Evolutionary conservation across 306 rosid species (phyloP).

Genomic region (Ziziphus jujuba): DNA sequence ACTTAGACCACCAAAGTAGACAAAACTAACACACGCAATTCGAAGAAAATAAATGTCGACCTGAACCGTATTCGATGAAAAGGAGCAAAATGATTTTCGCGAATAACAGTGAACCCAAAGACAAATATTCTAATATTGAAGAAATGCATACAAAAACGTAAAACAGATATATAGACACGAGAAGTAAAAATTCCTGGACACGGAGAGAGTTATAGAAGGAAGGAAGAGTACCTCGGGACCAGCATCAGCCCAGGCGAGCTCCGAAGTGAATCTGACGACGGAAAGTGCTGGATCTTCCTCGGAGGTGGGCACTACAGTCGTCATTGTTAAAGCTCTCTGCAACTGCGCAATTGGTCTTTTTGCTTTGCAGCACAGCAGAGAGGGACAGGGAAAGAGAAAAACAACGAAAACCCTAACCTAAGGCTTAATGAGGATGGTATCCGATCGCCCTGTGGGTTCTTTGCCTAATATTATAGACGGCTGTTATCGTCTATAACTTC

Average conservation of each 20-base stretch:
- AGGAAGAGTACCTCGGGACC: slow-evolving; percentile 64
- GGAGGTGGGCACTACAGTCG: slow-evolving; percentile 86
- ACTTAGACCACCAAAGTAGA: background rate
- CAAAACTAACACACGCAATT: background rate
- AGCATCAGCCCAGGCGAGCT: slow-evolving; percentile 94
- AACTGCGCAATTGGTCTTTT: slow-evolving; percentile 22
- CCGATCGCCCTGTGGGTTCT: slow-evolving; percentile 16
- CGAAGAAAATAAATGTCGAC: no score
- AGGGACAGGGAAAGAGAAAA: background rate
- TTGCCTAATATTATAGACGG: slow-evolving; percentile 1
- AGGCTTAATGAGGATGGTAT: slow-evolving; percentile 8
- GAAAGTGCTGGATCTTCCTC: slow-evolving; percentile 86
- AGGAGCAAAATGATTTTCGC: no score
- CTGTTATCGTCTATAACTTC: no score
- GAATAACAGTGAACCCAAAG: no score
- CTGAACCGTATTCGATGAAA: no score
- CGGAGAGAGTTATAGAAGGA: background rate
- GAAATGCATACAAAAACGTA: background rate
- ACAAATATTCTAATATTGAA: no score
- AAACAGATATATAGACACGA: background rate
- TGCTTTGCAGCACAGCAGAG: slow-evolving; percentile 10
- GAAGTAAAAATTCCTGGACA: slow-evolving; percentile 1
- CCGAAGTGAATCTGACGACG: slow-evolving; percentile 77
- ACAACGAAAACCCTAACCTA: slow-evolving; percentile 38
- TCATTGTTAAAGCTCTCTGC: slow-evolving; percentile 51